Evolutionary conservation across 768 basidiomycete genomes (phyloP), one percentile per base, ranked within the genome.

Genomic region (Auricularia sp.): DNA sequence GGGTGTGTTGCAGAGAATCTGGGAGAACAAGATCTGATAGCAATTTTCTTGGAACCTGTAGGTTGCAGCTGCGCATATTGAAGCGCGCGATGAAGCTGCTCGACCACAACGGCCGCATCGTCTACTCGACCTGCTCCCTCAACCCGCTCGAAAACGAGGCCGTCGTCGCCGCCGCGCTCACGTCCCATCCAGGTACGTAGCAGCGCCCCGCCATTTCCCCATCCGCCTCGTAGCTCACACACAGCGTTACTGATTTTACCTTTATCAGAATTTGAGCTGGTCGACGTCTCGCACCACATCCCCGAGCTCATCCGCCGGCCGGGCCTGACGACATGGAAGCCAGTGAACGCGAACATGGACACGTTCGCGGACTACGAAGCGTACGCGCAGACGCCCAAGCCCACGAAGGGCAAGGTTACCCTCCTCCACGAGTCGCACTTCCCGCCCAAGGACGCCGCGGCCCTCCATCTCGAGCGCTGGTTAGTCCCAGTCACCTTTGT

Each of bases 91-190:
- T 99, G 91, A 85, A 87, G 64, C 82, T 98, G 76, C 82, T 99
- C 47, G 81, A 83, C 66, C 86, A 87, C 36, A 84, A 87, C n/a
- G 96, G 95, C 7, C 86, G 90, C 42, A 88, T 98, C 66, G 95
- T 98, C 18, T 99, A 98, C 73, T 98, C 97, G 4, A 99, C 97
- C 0, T 98, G 97, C 71, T 98, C 95, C 0, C 79, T 98, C 68
- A 98, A 98, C 73, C 97, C 97, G 1, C 82, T 93, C 12, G 97
- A 99, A 76, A 98, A 99, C 72, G 97, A 99, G 74, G 93, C 97
- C 7, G 96, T 98, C 66, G 79, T 98, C 39, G 88, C 91, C 1
- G 87, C 90, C 54, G 93, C 91, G 0, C 79, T 98, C 43, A 84
- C 83, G 65, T 74, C 79, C 1, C 84, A 87, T 66, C 82, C 85